phyloP scores from a whole-genome alignment of 2,329 filamentous ascomycete genomes.

The Talaromyces sp. region DNA sequence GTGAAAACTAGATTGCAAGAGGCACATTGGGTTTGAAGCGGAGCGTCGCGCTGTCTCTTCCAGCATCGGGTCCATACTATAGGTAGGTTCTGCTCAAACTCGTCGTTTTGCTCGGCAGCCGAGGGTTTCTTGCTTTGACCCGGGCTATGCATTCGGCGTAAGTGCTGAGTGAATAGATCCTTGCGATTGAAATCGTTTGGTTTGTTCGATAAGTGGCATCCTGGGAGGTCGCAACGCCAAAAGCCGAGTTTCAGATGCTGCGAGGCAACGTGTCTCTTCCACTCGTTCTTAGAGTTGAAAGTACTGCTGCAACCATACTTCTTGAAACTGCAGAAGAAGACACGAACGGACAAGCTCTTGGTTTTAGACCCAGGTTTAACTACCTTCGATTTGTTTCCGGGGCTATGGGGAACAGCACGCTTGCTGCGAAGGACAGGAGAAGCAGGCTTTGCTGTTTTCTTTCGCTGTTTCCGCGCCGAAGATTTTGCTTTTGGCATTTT shows the following conservation, averaged over 20 bases:
- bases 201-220: slow-evolving; percentile 40
- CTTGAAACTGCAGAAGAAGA: slow-evolving; percentile 70
- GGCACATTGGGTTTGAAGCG: slow-evolving; percentile 54
- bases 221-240: slow-evolving; percentile 68
- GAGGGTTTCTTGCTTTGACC: slow-evolving; percentile 43
- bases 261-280: slow-evolving; percentile 81
- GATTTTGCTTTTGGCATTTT: slow-evolving; percentile 3
- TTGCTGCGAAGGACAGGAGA: background rate
- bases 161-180: slow-evolving; percentile 84
- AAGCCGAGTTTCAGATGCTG: slow-evolving; percentile 72
- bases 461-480: background rate
- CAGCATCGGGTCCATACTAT: slow-evolving; percentile 55
- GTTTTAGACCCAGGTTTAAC: background rate
- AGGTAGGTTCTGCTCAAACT: slow-evolving; percentile 51
- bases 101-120: slow-evolving; percentile 24
- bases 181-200: slow-evolving; percentile 80
- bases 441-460: background rate
- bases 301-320: slow-evolving; percentile 68
- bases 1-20: slow-evolving; percentile 61
- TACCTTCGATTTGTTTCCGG: background rate
- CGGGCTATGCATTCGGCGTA: slow-evolving; percentile 75
- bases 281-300: slow-evolving; percentile 85
- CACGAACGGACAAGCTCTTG: background rate
- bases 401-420: background rate
- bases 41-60: slow-evolving; percentile 56